phyloP scores from a whole-genome alignment of 1,284 basidiomycete genomes.

The Chalciporus sp. region DNA sequence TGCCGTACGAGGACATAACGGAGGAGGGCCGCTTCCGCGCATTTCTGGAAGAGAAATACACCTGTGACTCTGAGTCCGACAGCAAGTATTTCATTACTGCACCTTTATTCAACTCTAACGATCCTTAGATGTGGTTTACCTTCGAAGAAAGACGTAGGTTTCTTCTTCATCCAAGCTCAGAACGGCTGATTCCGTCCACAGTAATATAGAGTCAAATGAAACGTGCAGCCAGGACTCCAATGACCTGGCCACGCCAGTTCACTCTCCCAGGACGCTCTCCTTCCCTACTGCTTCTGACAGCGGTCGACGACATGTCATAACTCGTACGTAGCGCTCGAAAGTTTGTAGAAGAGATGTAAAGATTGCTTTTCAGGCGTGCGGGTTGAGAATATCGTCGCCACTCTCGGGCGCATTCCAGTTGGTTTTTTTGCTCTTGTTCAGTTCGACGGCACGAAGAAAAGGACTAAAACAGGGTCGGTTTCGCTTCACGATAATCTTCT shows the following conservation, averaged over 20 bases:
- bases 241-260: not conserved
- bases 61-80: not conserved
- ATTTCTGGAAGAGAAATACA: not conserved
- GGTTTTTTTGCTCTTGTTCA: conserved; percentile 4
- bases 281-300: not conserved
- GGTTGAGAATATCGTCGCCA: not conserved
- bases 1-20: not conserved
- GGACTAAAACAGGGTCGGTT: not conserved
- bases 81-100: not conserved
- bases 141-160: not conserved
- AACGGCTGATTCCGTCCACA: not conserved
- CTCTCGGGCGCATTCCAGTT: conserved; percentile 8
- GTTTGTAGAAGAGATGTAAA: not conserved
- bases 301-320: not conserved
- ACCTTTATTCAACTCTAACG: not conserved
- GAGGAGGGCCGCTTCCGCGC: not conserved
- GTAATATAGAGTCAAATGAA: not conserved
- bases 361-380: not conserved
- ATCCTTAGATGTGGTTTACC: not conserved
- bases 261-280: not conserved
- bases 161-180: not conserved
- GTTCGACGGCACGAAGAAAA: not conserved
- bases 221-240: not conserved
- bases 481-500: not conserved
- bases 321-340: not conserved